Conservation (phyloP, 2,329 filamentous ascomycete species). For the Pezicula neosporulosa region DNA sequence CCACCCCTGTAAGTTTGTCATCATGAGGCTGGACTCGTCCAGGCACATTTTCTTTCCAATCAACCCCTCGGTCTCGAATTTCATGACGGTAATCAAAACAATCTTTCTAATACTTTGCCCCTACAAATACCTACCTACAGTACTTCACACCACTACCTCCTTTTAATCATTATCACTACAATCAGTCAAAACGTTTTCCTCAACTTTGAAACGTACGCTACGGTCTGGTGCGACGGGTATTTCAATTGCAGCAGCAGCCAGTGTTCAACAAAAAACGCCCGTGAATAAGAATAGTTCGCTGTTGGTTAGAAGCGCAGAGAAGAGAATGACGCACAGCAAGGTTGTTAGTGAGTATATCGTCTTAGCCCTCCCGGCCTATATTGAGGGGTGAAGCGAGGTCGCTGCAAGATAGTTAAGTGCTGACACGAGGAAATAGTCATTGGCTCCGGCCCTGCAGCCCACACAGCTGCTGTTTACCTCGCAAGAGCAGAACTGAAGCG, state of each 20-base stretch:
- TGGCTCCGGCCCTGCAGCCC: constrained; percentile 94
- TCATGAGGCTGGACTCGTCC: constrained; percentile 34
- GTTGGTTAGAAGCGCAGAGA: constrained; percentile 25
- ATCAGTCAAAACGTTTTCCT: constrained; percentile 89
- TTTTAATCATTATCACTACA: neutral
- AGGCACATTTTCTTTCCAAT: constrained; percentile 28
- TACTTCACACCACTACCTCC: neutral
- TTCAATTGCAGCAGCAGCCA: constrained; percentile 66
- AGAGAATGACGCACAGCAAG: constrained; percentile 80
- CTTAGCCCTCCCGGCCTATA: constrained; percentile 4
- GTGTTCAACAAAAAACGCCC: constrained; percentile 56
- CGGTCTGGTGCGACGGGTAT: constrained; percentile 71
- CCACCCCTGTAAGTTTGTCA: neutral
- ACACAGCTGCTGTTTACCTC: constrained; percentile 96
- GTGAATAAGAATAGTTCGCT: constrained; percentile 22
- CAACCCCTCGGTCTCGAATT: neutral
- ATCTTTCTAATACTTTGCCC: neutral
- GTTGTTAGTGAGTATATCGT: constrained; percentile 70
- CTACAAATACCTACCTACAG: neutral
- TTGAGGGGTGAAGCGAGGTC: neutral
- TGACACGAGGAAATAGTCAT: constrained; percentile 50
- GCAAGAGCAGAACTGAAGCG: constrained; percentile 88
- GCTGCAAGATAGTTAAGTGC: constrained; percentile 1
- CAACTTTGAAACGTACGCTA: constrained; percentile 71
- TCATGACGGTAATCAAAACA: too few species aligned